Evolutionary conservation across 148 eudicot species (phyloP).

Genomic region (Nepenthes mirabilis): DNA sequence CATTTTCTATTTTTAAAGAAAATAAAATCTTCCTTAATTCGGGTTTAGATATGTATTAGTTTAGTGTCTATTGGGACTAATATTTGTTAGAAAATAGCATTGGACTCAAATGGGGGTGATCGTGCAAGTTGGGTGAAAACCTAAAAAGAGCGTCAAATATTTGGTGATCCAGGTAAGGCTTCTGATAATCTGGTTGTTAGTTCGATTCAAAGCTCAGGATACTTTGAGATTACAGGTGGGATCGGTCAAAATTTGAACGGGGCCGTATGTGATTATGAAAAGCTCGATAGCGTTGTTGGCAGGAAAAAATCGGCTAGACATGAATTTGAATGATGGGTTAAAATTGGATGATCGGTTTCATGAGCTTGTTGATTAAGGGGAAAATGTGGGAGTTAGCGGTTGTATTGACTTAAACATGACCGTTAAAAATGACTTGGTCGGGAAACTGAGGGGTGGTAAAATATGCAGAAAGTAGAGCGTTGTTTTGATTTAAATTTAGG

Average conservation of each 20-base stretch:
- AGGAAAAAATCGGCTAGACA: slow-evolving; percentile 23
- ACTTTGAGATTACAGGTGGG: slow-evolving; percentile 9
- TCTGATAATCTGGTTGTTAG: slow-evolving; percentile 12
- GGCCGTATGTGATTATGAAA: neutral
- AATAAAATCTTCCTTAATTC: too few relatives aligned
- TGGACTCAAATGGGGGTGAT: slow-evolving; percentile 8
- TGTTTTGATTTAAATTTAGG: slow-evolving; percentile 73
- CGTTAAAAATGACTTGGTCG: too few relatives aligned
- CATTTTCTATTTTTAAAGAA: too few relatives aligned
- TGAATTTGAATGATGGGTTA: slow-evolving; percentile 25
- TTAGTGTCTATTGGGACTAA: too few relatives aligned
- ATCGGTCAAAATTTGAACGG: slow-evolving; percentile 9
- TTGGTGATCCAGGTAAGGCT: slow-evolving; percentile 27
- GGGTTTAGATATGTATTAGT: too few relatives aligned
- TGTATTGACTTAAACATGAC: slow-evolving; percentile 64
- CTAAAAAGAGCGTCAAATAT: slow-evolving; percentile 22
- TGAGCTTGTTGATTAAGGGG: slow-evolving; percentile 3
- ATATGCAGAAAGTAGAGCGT: slow-evolving; percentile 20
- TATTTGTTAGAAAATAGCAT: too few relatives aligned
- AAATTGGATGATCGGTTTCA: slow-evolving; percentile 17
- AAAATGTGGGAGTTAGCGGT: slow-evolving; percentile 9
- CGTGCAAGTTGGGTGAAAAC: slow-evolving; percentile 22
- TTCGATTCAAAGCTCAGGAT: slow-evolving; percentile 6
- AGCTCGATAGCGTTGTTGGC: slow-evolving; percentile 6
- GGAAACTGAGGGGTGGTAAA: too few relatives aligned